Evolutionary conservation across 1,139 yeast genomes (phyloP).

Genomic region (Sugiyamaella neomexicana): DNA sequence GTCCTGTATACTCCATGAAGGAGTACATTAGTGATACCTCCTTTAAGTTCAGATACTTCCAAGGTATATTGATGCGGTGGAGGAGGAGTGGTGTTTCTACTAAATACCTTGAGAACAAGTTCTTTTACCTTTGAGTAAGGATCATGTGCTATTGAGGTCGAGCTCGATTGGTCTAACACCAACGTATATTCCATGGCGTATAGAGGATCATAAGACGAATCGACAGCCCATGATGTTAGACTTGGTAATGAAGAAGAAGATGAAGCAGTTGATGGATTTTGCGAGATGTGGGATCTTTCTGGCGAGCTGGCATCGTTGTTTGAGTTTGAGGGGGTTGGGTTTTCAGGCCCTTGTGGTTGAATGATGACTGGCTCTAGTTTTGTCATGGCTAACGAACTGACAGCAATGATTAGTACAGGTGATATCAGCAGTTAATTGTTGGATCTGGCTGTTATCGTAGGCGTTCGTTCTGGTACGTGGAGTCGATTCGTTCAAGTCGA

Average conservation of each 20-base stretch:
- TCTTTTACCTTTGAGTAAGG: constrained; percentile 24
- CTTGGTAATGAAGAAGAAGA: neutral
- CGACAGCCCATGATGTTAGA: neutral
- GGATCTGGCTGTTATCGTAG: no score
- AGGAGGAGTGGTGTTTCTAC: constrained; percentile 15
- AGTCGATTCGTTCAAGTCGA: no score
- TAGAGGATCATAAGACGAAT: constrained; percentile 19
- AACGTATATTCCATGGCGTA: constrained; percentile 26
- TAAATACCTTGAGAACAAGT: constrained; percentile 24
- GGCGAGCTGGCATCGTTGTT: neutral
- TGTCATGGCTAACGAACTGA: no score
- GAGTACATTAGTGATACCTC: constrained; percentile 80
- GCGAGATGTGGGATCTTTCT: neutral
- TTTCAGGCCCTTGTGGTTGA: constrained; percentile 6
- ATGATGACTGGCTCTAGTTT: constrained; percentile 13
- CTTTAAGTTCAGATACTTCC: constrained; percentile 51
- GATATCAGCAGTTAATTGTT: neutral
- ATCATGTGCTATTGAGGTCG: constrained; percentile 11
- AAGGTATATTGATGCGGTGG: constrained; percentile 23
- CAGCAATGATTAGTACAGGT: no score
- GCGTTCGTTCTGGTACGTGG: no score
- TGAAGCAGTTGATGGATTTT: constrained; percentile 1
- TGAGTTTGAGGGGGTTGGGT: neutral
- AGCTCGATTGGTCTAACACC: constrained; percentile 7
- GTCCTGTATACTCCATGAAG: constrained; percentile 48